These are phyloP conservation scores for Paraphaeosphaeria sporulosa DNA, from an alignment of 2,329 filamentous ascomycete species.

Conservation along the genomic window DNA sequence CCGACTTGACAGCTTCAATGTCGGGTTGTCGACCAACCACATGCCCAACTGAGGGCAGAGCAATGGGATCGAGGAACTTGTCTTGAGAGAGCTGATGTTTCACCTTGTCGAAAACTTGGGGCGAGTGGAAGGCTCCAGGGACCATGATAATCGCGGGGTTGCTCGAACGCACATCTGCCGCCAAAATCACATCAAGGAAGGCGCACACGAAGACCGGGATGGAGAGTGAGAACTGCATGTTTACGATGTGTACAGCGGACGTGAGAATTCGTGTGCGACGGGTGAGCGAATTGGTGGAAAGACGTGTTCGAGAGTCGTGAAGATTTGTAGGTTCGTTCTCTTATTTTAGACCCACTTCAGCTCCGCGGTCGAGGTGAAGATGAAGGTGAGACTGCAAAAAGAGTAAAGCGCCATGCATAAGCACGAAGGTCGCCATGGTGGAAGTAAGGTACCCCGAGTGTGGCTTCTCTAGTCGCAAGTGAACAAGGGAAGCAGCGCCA, in stretches of 20 bases:
- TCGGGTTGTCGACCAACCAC: slow-evolving; percentile 26
- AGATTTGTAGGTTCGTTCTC: background rate
- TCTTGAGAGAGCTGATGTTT: slow-evolving; percentile 21
- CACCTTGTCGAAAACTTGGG: slow-evolving; percentile 29
- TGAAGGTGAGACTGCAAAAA: background rate
- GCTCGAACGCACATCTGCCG: background rate
- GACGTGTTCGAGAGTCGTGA: background rate
- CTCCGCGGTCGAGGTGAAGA: background rate
- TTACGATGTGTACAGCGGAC: background rate
- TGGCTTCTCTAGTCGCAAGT: background rate
- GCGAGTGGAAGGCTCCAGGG: slow-evolving; percentile 33
- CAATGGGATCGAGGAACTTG: slow-evolving; percentile 19
- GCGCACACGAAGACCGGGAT: background rate
- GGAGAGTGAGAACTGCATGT: background rate
- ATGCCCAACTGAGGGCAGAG: slow-evolving; percentile 33
- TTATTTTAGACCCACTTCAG: background rate
- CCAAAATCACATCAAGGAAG: background rate
- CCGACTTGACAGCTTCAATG: slow-evolving; percentile 21
- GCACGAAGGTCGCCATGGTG: background rate
- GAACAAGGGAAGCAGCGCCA: background rate
- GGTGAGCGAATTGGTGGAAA: background rate
- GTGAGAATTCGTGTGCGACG: background rate
- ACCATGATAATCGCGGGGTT: slow-evolving; percentile 22
- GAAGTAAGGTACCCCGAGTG: background rate
- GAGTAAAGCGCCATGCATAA: background rate